Conservation (phyloP, 768 basidiomycete genomes). For the Fomitopsis serialis region DNA sequence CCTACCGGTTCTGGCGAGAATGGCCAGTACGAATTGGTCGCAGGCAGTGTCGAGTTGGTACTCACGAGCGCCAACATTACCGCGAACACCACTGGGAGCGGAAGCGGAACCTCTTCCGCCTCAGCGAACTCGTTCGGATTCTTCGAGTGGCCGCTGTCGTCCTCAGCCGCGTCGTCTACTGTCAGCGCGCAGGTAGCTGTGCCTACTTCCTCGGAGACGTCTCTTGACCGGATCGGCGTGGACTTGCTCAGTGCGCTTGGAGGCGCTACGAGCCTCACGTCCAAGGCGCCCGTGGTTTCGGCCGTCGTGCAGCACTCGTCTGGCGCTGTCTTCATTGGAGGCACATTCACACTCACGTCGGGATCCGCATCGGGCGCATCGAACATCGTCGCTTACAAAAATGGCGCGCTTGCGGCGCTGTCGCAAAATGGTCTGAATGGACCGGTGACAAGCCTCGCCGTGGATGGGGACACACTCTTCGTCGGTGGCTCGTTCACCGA, state of each 20-base stretch:
- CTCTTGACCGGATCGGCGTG: conserved; percentile 57
- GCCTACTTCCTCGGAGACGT: conserved; percentile 65
- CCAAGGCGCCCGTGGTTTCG: conserved; percentile 37
- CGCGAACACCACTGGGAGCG: conserved; percentile 24
- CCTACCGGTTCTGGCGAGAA: conserved; percentile 59
- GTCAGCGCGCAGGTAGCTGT: conserved; percentile 59
- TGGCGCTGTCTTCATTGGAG: conserved; percentile 67
- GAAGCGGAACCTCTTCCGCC: conserved; percentile 27
- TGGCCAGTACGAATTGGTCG: conserved; percentile 77
- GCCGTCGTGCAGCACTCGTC: conserved; percentile 63
- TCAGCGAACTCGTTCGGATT: conserved; percentile 68
- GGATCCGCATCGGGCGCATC: conserved; percentile 49
- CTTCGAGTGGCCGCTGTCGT: conserved; percentile 76
- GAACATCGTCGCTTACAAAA: conserved; percentile 72
- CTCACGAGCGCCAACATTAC: conserved; percentile 57
- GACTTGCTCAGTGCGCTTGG: conserved; percentile 61
- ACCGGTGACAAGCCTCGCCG: conserved; percentile 59
- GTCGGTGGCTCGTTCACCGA: conserved; percentile 88
- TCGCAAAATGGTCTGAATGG: conserved; percentile 76
- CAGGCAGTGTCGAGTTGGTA: conserved; percentile 77
- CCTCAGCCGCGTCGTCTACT: conserved; percentile 21
- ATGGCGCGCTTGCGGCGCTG: conserved; percentile 47
- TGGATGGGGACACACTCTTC: conserved; percentile 61
- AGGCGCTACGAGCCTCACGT: conserved; percentile 25
- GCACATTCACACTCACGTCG: conserved; percentile 61